A percentile compares a stretch with the other conserved stretches of the same genome.
Conservation (phyloP, 805 yeast species). For the Barnettozyma populi region DNA sequence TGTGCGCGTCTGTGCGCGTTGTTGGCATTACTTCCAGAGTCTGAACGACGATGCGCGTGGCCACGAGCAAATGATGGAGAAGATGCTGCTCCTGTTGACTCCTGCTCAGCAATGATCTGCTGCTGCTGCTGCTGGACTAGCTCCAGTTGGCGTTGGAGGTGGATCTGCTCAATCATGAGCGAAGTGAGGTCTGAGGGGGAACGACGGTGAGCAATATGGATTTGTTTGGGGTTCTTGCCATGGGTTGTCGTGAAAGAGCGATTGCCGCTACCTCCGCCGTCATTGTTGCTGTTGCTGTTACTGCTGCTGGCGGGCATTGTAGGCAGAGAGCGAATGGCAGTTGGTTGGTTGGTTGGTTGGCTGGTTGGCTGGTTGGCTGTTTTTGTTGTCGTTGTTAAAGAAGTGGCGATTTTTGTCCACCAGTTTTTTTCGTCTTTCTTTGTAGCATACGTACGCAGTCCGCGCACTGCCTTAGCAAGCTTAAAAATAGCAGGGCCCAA, state of each 20-base stretch:
- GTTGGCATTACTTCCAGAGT: conserved; percentile 1
- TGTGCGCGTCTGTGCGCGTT: conserved; percentile 44
- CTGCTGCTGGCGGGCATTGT: background rate
- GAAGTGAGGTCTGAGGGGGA: conserved; percentile 94
- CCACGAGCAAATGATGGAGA: background rate
- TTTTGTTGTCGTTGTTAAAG: background rate
- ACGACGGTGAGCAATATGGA: conserved; percentile 94
- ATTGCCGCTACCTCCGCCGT: background rate
- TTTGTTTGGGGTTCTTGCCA: conserved; percentile 46
- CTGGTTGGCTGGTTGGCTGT: too few relatives aligned
- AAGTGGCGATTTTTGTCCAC: background rate
- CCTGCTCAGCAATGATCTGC: conserved; percentile 68
- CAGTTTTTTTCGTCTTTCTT: background rate
- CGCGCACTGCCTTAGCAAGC: background rate
- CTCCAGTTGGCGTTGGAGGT: conserved; percentile 86
- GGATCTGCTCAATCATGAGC: conserved; percentile 85
- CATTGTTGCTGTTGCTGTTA: conserved; percentile 12
- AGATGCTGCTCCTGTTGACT: conserved; percentile 23
- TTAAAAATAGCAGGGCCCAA: background rate
- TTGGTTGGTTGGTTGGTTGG: background rate
- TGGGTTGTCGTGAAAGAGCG: conserved; percentile 30
- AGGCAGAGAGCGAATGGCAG: background rate
- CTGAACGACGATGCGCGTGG: conserved; percentile 8
- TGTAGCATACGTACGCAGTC: background rate
- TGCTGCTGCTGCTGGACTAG: conserved; percentile 89